Percentiles rank a stretch among this genome's conserved stretches.
These are phyloP conservation scores for Aegilops tauschii DNA, from an alignment of 176 grass and related monocot species.

Conservation along the genomic window DNA sequence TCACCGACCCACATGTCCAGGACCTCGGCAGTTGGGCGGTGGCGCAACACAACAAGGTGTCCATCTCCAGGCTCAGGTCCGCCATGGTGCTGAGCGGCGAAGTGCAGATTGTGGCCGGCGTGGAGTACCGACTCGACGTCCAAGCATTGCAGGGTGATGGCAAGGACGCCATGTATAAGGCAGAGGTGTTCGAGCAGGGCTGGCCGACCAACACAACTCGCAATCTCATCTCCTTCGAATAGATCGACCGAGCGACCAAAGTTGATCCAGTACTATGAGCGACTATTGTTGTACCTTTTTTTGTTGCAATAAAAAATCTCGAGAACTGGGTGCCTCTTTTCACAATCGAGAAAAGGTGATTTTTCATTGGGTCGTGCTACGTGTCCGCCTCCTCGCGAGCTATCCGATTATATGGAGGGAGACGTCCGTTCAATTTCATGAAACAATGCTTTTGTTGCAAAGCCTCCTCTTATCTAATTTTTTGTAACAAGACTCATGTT, in stretches of 20 bases:
- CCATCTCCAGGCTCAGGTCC: conserved; percentile 21
- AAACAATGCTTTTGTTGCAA: no score
- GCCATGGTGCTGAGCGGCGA: neutral
- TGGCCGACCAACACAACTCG: neutral
- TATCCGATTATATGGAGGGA: no score
- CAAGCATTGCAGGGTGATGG: neutral
- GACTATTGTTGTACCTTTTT: neutral
- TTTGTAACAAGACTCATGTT: no score
- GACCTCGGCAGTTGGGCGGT: conserved; percentile 36
- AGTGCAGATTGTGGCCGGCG: conserved; percentile 10
- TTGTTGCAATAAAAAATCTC: neutral
- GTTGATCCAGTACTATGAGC: neutral
- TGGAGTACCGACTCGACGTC: conserved; percentile 39
- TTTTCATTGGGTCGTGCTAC: no score
- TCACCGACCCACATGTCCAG: neutral
- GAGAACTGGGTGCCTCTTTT: neutral
- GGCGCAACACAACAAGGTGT: neutral
- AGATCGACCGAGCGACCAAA: neutral
- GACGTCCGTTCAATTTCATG: no score
- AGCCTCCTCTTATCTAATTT: no score
- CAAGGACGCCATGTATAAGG: conserved; percentile 20
- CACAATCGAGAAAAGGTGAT: no score
- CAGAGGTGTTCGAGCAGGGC: neutral
- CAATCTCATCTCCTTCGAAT: neutral
- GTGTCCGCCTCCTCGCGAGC: no score